Base-by-base conservation (phyloP, 176 grass and related monocot species). In the Guadua angustifolia region DNA sequence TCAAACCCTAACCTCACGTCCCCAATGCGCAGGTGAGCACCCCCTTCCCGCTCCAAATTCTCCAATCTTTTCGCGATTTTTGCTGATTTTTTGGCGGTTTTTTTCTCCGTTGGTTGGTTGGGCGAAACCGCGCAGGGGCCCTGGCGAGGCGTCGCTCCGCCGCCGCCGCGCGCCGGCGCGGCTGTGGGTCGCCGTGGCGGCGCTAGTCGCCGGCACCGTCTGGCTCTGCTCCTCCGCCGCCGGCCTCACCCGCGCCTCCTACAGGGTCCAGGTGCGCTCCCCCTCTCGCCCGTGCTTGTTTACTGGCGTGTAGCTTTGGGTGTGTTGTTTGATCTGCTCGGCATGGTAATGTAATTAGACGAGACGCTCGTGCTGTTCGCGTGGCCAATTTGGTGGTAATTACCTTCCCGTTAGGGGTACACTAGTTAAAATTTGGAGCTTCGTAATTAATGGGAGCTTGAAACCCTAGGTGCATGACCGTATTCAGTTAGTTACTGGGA, bases 1-100 rank as follows among this genome's bases (percentile, higher is more conserved):
- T 13, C 22, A 18, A 79, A 66, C 21, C 87, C 82, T 52, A 74
- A 50, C 49, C 49, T 40, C 50, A 15, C 32, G 60, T 68, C 24
- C 87, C 82, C 69, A 61, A 89, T 89, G 82, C 87, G 82, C 60
- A 80, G 87, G 87, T 84, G 69, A 84, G 76, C 47, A 21, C 80
- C 49, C 33, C 19, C 0, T 43, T 6, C 29, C 9, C 2, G 25
- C 25, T 0, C 45, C 47, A 8, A 67, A 24, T 59, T 46, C 24
- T 40, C 29, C 0, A 4, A 0, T 1, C n/a, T 62, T 24, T 61
- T 19, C 13, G 16, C 29, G 32, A 62, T 32, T 83, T 77, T 45
- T 4, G n/a, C 3, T 49, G 60, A 66, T 66, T 66, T 21, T 7
- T 49, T 67, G 25, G 12, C 12, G 12, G 0, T 11, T 60, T 61